These are phyloP conservation scores for Phellinidium pouzarii DNA, from an alignment of 1,284 basidiomycete species.

Conservation along the genomic window DNA sequence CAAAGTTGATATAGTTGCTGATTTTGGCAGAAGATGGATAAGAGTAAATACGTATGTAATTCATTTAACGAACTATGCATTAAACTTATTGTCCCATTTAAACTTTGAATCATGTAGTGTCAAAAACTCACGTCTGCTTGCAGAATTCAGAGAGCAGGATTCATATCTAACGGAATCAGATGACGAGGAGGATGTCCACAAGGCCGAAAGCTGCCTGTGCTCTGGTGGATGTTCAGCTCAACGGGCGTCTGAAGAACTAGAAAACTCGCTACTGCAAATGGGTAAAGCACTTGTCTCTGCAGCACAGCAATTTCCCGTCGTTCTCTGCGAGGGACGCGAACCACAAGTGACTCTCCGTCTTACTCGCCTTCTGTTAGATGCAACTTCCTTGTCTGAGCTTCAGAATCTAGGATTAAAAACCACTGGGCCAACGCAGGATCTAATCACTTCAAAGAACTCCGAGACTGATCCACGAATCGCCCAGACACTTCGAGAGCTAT, in stretches of 20 bases:
- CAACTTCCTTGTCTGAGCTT: not conserved
- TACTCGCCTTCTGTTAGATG: slow-evolving; percentile 54
- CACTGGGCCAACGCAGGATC: not conserved
- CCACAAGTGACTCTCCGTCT: slow-evolving; percentile 54
- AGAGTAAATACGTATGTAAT: slow-evolving; percentile 75
- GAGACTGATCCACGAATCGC: slow-evolving; percentile 52
- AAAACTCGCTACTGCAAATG: slow-evolving; percentile 67
- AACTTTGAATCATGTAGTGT: slow-evolving; percentile 37
- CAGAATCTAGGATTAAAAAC: slow-evolving; percentile 2
- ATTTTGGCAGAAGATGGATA: slow-evolving; percentile 69
- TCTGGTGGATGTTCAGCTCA: slow-evolving; percentile 4
- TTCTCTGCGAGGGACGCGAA: slow-evolving; percentile 23
- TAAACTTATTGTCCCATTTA: not conserved
- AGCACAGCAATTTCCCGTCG: slow-evolving; percentile 28
- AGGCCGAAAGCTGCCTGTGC: slow-evolving; percentile 31
- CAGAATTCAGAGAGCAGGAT: slow-evolving; percentile 77
- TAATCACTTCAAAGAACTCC: slow-evolving; percentile 21
- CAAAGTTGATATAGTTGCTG: slow-evolving; percentile 77
- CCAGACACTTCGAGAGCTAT: slow-evolving; percentile 49
- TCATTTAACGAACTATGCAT: not conserved
- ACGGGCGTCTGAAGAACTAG: slow-evolving; percentile 40
- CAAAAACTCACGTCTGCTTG: slow-evolving; percentile 66
- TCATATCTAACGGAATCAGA: slow-evolving; percentile 70
- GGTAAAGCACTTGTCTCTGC: slow-evolving; percentile 56
- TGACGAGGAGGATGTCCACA: slow-evolving; percentile 37